These are phyloP conservation scores for Neurospora sp. DNA, from an alignment of 495 filamentous ascomycete species.

Conservation along the genomic window DNA sequence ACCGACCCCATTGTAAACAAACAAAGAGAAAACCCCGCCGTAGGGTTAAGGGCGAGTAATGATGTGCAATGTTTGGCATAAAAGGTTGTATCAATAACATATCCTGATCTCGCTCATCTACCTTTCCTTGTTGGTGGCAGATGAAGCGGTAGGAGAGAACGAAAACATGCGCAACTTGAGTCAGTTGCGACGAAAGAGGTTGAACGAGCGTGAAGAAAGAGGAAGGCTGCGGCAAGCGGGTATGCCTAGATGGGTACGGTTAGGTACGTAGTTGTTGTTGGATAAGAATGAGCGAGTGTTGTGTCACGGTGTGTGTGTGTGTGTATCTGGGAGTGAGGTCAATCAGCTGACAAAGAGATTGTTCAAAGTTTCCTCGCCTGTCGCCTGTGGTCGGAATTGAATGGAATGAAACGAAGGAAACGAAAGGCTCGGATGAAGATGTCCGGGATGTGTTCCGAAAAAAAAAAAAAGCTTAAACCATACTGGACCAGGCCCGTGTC, in stretches of 20 bases:
- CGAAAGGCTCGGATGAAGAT: background rate
- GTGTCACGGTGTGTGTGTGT: background rate
- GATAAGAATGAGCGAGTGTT: background rate
- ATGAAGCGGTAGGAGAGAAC: background rate
- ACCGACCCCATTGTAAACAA: slow-evolving; percentile 17
- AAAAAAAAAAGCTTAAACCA: background rate
- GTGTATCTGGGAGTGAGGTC: background rate
- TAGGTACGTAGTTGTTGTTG: background rate
- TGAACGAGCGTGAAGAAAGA: background rate
- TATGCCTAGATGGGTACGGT: background rate
- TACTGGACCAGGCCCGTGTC: background rate
- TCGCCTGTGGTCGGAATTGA: background rate
- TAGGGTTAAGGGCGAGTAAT: background rate
- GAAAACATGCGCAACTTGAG: background rate
- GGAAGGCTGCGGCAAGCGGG: background rate
- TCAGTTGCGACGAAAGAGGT: background rate
- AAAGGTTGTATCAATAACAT: background rate
- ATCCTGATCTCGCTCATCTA: background rate
- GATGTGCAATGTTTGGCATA: background rate
- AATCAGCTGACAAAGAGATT: background rate
- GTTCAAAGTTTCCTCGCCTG: background rate
- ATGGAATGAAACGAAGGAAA: background rate
- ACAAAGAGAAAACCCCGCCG: background rate
- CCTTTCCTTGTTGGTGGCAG: background rate
- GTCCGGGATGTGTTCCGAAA: background rate